Evolutionary conservation across 305 asterid genomes (phyloP).

Genomic region (Fraxinus xanthoxyloides): DNA sequence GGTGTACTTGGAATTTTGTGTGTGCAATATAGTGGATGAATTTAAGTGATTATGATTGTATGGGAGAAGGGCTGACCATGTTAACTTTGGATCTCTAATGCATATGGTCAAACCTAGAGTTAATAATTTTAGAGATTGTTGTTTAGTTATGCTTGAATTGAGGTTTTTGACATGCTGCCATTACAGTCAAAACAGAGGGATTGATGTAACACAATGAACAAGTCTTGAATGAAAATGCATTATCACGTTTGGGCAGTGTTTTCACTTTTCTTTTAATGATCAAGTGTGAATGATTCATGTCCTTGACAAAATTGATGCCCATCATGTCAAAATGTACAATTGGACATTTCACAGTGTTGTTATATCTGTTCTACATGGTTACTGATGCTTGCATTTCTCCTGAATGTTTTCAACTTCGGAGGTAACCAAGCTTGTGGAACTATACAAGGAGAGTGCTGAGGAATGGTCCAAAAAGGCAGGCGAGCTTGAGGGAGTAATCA

Average conservation of each 20-base stretch:
- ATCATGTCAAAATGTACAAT: not conserved
- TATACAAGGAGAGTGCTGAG: constrained; percentile 87
- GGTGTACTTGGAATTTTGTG: not conserved
- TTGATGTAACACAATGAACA: not conserved
- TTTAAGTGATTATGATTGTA: not conserved
- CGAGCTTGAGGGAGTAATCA: constrained; percentile 95
- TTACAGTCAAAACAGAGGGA: not conserved
- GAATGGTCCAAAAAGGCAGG: constrained; percentile 98
- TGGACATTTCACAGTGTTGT: not conserved
- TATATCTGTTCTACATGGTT: not conserved
- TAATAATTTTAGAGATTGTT: not conserved
- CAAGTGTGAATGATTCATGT: not conserved
- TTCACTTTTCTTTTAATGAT: not conserved
- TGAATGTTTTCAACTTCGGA: constrained; percentile 16
- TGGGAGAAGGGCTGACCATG: not conserved
- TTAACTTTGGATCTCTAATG: not conserved
- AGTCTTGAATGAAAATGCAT: not conserved
- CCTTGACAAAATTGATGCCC: not conserved
- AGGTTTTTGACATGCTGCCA: not conserved
- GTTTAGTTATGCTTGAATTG: not conserved
- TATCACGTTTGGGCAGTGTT: not conserved
- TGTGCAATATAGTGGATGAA: not conserved
- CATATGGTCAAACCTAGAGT: not conserved
- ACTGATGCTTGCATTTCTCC: constrained; percentile 16
- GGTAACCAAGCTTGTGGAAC: constrained; percentile 76